Evolutionary conservation across 257 asterid species (phyloP).

Genomic region (Solanum ossicruentum): DNA sequence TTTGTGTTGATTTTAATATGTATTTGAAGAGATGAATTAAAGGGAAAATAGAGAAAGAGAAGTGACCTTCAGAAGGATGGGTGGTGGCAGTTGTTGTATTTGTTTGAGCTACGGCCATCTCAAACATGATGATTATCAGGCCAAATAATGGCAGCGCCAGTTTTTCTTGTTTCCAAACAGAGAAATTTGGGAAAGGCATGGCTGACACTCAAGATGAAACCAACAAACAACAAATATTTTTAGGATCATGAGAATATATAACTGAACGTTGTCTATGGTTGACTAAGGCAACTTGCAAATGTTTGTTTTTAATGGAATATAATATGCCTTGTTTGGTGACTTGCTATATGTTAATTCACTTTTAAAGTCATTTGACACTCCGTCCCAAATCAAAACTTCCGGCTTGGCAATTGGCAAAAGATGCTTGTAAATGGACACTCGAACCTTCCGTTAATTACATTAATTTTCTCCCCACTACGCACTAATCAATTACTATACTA

Average conservation of each 20-base stretch:
- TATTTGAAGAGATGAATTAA: too few relatives aligned
- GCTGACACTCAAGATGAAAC: not conserved
- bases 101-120: slow-evolving; percentile 7
- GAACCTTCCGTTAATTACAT: not conserved
- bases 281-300: not conserved
- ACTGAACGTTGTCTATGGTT: not conserved
- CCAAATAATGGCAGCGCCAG: not conserved
- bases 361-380: not conserved
- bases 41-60: too few relatives aligned
- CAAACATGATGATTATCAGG: not conserved
- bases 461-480: not conserved
- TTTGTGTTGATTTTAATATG: too few relatives aligned
- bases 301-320: too few relatives aligned
- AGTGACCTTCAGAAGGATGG: slow-evolving; percentile 14
- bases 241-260: not conserved
- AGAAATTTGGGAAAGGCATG: too few relatives aligned
- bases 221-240: not conserved
- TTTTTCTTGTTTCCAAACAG: not conserved
- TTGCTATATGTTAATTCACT: too few relatives aligned
- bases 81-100: not conserved
- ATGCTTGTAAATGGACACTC: too few relatives aligned
- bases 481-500: too few relatives aligned
- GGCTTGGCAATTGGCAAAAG: not conserved
- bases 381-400: not conserved
- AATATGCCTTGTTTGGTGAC: too few relatives aligned